phyloP scores from a whole-genome alignment of 192 early-diverging fungal genomes.

The Entomortierella lignicola region DNA sequence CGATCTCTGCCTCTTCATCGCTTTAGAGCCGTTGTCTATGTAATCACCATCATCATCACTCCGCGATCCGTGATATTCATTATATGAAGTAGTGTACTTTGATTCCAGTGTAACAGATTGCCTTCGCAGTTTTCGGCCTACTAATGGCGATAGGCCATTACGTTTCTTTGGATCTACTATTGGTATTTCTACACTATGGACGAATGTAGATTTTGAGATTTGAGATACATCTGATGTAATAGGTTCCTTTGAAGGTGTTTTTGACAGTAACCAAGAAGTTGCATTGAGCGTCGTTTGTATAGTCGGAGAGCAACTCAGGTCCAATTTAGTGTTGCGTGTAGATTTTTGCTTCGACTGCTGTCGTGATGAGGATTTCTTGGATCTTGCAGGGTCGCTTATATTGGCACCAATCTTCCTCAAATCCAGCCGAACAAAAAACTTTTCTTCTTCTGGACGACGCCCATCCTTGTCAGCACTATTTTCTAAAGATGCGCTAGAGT shows the following conservation, averaged over 20 bases:
- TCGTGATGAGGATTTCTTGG: not conserved
- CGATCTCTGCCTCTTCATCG: constrained; percentile 14
- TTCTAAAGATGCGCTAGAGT: not conserved
- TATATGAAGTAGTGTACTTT: not conserved
- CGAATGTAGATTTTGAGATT: not conserved
- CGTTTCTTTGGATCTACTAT: not conserved
- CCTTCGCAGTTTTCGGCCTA: not conserved
- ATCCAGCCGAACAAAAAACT: constrained; percentile 29
- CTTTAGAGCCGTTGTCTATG: constrained; percentile 5
- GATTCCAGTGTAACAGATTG: not conserved
- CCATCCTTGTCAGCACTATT: not conserved
- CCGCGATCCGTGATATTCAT: not conserved
- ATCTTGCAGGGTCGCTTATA: not conserved
- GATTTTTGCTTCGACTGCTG: constrained; percentile 10
- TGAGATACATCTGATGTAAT: not conserved
- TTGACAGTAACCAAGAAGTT: constrained; percentile 13
- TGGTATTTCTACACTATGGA: not conserved
- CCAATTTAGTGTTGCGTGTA: not conserved
- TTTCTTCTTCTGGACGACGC: not conserved
- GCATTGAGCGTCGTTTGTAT: constrained; percentile 18
- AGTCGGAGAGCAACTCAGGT: not conserved
- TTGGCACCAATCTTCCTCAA: constrained; percentile 18
- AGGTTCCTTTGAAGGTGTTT: not conserved
- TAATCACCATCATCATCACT: constrained; percentile 13
- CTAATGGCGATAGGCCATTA: not conserved